Evolutionary conservation across 805 yeast species (phyloP), one percentile per base, ranked within the genome.

Genomic region (Metschnikowia gelsemii): DNA sequence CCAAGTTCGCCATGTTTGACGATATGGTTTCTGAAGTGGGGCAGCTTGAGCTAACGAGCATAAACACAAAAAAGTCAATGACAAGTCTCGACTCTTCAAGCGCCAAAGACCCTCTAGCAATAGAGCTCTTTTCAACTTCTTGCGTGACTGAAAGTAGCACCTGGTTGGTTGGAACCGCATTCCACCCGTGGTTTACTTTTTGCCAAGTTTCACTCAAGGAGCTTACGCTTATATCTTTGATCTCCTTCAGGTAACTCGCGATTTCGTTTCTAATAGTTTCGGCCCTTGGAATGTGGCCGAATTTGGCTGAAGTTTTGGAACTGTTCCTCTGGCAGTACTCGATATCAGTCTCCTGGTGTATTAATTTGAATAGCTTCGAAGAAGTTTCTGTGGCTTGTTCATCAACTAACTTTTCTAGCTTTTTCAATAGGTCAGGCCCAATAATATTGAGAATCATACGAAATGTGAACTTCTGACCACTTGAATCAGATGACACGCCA

Each of bases 371-470:
- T 8, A 51, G 38, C 21, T 32, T 42, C 11, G 38, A 28, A 7
- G 37, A 36, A 4, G 31, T 45, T 11, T 27, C 51, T 18, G 35
- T 23, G 13, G 22, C 20, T 13, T 29, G 21, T 12, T 25, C 21
- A 5, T 27, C 32, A 7, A 6, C 18, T 16, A 40, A 29, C 2
- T 27, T 13, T 16, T 34, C 37, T 4, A 52, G 40, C 6, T 40
- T 32, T 23, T 17, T 21, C 12, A 41, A 20, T 8, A 51, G 26
- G 5, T 30, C 35, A 6, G 51, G 54, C 1, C 51, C 52, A 5
- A 46, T 38, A 8, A 32, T 33, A 34, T 44, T 48, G 37, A 50
- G 44, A 14, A 50, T 44, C 49, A 48, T 49, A 2, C 41, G 34
- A 27, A 38, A 45, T 2, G 40, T 40, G 37, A 25, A 49, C 24